phyloP scores from a whole-genome alignment of 129 eudicot genomes.

The Saposhnikovia divaricata region DNA sequence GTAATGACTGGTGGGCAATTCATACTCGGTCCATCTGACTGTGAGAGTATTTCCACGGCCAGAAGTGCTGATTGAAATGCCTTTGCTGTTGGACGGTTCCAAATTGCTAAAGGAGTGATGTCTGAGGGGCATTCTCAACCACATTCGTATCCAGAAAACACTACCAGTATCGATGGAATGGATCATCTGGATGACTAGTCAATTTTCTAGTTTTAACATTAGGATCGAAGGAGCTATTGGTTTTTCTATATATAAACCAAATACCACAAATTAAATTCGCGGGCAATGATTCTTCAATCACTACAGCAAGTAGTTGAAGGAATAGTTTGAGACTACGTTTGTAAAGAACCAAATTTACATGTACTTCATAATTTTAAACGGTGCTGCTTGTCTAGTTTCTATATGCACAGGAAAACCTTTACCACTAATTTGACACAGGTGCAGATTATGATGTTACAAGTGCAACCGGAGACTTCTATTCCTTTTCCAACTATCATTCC shows the following conservation, averaged over 20 bases:
- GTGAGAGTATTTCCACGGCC: constrained; percentile 61
- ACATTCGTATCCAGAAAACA: constrained; percentile 45
- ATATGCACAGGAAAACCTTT: no score
- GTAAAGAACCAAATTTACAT: no score
- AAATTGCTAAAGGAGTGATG: constrained; percentile 47
- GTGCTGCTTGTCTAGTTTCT: neutral
- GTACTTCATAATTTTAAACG: neutral
- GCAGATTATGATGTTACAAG: no score
- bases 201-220: neutral
- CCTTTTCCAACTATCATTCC: neutral
- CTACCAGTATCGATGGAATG: constrained; percentile 67
- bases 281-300: neutral
- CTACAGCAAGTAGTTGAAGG: neutral
- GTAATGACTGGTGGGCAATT: constrained; percentile 55
- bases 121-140: constrained; percentile 35
- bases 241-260: neutral
- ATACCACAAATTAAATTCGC: neutral
- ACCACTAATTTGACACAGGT: no score
- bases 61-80: constrained; percentile 49
- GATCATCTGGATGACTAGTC: constrained; percentile 84
- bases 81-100: constrained; percentile 78
- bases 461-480: no score
- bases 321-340: neutral
- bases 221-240: neutral
- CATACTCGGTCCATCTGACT: constrained; percentile 60